These are phyloP conservation scores for Arxiozyma slooffiae DNA, from an alignment of 1,139 yeast species.

Conservation along the genomic window DNA sequence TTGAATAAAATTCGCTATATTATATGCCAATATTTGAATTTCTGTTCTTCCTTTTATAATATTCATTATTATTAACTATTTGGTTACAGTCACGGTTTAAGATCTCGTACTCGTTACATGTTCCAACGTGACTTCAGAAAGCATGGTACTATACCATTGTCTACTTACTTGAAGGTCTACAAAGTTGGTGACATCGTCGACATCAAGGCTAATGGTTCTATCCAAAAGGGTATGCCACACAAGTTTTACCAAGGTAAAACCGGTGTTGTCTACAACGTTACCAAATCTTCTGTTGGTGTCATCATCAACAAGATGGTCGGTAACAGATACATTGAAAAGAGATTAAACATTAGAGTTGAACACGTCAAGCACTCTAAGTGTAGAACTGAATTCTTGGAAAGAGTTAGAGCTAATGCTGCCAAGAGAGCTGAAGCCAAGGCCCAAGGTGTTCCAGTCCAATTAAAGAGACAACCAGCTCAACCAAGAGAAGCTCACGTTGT, in stretches of 20 bases:
- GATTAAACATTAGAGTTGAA: conserved; percentile 96
- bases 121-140: conserved; percentile 99
- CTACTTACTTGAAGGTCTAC: conserved; percentile 96
- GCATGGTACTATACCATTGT: conserved; percentile 90
- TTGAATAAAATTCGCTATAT: neutral
- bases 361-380: conserved; percentile 99
- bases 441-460: conserved; percentile 79
- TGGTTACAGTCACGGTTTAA: conserved; percentile 82
- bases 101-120: conserved; percentile 99
- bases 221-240: conserved; percentile 99
- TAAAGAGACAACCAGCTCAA: conserved; percentile 97
- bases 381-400: conserved; percentile 97
- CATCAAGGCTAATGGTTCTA: conserved; percentile 97
- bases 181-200: conserved; percentile 99
- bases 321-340: conserved; percentile 97
- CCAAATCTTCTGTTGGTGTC: conserved; percentile 97
- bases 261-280: conserved; percentile 96
- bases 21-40: neutral
- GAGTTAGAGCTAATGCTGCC: conserved; percentile 95
- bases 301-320: conserved; percentile 97
- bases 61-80: neutral
- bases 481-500: conserved; percentile 91
- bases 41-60: neutral
- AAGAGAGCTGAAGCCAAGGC: conserved; percentile 91
- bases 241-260: conserved; percentile 99